These are phyloP conservation scores for Leptodermis oblonga DNA, from an alignment of 257 asterid species.

Conservation along the genomic window DNA sequence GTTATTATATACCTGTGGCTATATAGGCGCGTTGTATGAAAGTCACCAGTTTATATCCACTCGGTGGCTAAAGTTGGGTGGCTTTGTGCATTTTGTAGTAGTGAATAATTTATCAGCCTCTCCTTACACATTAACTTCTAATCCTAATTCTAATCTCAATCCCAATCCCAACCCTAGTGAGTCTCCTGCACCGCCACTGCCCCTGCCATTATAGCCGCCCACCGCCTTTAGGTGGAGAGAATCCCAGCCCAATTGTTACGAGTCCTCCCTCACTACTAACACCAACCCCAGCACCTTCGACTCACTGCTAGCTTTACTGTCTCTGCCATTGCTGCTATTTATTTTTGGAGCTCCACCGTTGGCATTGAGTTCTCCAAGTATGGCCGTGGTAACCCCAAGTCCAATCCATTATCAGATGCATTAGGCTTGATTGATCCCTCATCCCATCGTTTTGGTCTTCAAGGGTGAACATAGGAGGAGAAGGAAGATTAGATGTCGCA, in stretches of 20 bases:
- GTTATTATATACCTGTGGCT: too few relatives aligned
- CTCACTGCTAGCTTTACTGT: conserved; percentile 17
- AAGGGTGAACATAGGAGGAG: too few relatives aligned
- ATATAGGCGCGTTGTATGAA: too few relatives aligned
- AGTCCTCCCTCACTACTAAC: conserved; percentile 23
- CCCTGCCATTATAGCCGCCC: conserved; percentile 10
- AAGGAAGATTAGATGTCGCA: too few relatives aligned
- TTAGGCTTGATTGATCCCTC: background rate
- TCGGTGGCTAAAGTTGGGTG: too few relatives aligned
- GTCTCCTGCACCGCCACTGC: conserved; percentile 8
- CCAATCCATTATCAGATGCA: conserved; percentile 50
- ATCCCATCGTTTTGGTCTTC: too few relatives aligned
- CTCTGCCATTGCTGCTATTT: conserved; percentile 31
- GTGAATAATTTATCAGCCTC: conserved; percentile 18
- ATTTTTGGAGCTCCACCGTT: conserved; percentile 62
- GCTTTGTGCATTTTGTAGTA: too few relatives aligned
- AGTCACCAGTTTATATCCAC: too few relatives aligned
- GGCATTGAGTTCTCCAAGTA: conserved; percentile 45
- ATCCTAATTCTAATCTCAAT: too few relatives aligned
- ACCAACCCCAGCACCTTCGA: background rate
- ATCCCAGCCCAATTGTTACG: conserved; percentile 22
- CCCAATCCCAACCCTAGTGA: conserved; percentile 20
- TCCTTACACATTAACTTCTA: conserved; percentile 11
- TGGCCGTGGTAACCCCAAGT: conserved; percentile 60
- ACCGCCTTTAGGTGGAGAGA: conserved; percentile 13